phyloP scores from a whole-genome alignment of 78 protist species.

The Dictyostelium capitatum region DNA sequence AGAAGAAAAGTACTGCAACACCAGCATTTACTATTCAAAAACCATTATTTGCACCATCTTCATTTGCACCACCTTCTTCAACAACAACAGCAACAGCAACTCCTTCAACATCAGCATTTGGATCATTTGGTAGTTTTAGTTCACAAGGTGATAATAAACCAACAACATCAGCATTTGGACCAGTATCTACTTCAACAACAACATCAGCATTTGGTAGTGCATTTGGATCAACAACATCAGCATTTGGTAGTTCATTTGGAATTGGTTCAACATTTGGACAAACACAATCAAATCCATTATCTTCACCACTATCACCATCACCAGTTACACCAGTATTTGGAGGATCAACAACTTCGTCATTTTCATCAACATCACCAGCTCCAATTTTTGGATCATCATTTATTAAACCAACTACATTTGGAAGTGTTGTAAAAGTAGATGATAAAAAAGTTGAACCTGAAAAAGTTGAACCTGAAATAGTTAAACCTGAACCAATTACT shows the following conservation, averaged over 20 bases:
- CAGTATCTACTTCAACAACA: background rate
- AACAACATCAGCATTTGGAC: background rate
- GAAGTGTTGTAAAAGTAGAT: background rate
- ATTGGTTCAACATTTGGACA: background rate
- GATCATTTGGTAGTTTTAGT: background rate
- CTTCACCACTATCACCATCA: background rate
- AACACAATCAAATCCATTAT: background rate
- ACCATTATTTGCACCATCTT: background rate
- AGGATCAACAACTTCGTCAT: background rate
- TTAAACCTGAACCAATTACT: background rate
- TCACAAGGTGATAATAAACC: background rate
- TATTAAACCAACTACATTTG: background rate
- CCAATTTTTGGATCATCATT: constrained; percentile 6
- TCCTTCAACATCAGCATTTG: background rate
- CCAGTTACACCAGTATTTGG: background rate
- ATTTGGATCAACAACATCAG: background rate
- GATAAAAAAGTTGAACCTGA: background rate
- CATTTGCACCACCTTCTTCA: background rate
- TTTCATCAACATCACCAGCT: constrained; percentile 18
- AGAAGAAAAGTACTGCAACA: background rate
- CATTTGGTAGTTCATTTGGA: background rate
- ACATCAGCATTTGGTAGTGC: background rate
- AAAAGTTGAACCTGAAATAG: background rate
- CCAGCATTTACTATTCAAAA: background rate
- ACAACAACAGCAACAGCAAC: background rate